Percentiles rank a stretch among this genome's conserved stretches.
Evolutionary conservation across 2,329 filamentous ascomycete genomes (phyloP).

Genomic region (Myriosclerotinia scirpicola): DNA sequence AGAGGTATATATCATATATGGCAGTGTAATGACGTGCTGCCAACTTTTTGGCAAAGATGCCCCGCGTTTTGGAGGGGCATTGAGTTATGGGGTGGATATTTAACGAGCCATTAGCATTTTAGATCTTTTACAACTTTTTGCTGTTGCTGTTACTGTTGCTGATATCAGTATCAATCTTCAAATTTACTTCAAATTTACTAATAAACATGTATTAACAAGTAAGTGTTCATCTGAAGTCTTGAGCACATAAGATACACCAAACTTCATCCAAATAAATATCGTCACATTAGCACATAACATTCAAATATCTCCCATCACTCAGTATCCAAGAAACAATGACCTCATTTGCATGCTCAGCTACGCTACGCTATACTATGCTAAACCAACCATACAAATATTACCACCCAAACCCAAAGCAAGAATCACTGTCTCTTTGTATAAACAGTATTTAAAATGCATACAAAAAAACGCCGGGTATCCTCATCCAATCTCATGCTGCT

Average conservation of each 20-base stretch:
- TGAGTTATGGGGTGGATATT: neutral
- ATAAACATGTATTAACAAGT: too few relatives aligned
- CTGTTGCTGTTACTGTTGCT: too few relatives aligned
- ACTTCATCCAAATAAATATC: too few relatives aligned
- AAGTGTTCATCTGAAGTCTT: too few relatives aligned
- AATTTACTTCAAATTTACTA: too few relatives aligned
- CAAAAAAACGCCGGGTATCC: slow-evolving; percentile 19
- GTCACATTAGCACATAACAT: too few relatives aligned
- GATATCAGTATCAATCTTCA: too few relatives aligned
- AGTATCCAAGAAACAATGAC: slow-evolving; percentile 1
- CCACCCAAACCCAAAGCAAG: neutral
- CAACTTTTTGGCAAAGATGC: slow-evolving; percentile 16
- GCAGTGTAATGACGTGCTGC: neutral
- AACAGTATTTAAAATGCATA: slow-evolving; percentile 5
- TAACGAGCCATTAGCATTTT: too few relatives aligned
- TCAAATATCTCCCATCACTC: too few relatives aligned
- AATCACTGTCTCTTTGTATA: neutral
- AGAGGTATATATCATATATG: neutral
- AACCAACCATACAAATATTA: neutral
- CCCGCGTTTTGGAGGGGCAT: slow-evolving; percentile 18
- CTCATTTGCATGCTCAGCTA: neutral
- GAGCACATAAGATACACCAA: too few relatives aligned
- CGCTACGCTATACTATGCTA: slow-evolving; percentile 6
- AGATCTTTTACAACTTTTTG: too few relatives aligned
- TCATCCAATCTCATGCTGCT: slow-evolving; percentile 8